Conservation (phyloP, 495 filamentous ascomycete species). For the Aspergillus taichungensis region DNA sequence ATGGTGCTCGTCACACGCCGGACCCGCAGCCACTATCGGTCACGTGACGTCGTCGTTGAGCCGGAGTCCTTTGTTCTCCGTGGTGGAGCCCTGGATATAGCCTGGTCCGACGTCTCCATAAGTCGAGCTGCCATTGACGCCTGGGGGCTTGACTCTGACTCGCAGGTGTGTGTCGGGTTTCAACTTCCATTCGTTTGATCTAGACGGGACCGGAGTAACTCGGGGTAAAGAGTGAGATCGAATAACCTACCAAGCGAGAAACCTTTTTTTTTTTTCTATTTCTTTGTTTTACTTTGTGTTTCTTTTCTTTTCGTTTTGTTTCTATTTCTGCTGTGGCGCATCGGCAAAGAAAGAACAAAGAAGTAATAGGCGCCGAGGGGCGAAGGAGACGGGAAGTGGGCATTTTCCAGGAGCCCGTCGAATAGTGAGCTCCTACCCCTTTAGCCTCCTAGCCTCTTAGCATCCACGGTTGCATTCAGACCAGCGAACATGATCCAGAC, state of each 20-base stretch:
- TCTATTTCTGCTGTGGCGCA: not conserved
- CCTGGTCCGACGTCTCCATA: too few species aligned
- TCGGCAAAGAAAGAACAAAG: not conserved
- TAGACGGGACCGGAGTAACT: not conserved
- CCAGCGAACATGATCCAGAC: too few species aligned
- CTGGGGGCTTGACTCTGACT: constrained; percentile 4
- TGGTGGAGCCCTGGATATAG: constrained; percentile 1
- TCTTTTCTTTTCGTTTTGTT: not conserved
- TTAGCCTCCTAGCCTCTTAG: too few species aligned
- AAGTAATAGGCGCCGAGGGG: too few species aligned
- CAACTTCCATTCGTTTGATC: too few species aligned
- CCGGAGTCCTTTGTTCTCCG: not conserved
- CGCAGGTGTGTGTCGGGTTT: not conserved
- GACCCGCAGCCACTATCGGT: constrained; percentile 13
- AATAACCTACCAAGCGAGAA: not conserved
- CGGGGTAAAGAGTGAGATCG: not conserved
- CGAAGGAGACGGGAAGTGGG: too few species aligned
- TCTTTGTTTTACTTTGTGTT: not conserved
- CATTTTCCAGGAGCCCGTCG: too few species aligned
- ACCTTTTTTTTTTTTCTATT: not conserved
- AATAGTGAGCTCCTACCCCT: too few species aligned
- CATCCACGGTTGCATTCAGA: too few species aligned
- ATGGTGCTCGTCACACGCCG: constrained; percentile 3
- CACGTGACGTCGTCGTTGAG: constrained; percentile 10
- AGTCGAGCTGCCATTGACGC: not conserved